phyloP scores from a whole-genome alignment of 768 basidiomycete genomes.

The Amanita exitialis region DNA sequence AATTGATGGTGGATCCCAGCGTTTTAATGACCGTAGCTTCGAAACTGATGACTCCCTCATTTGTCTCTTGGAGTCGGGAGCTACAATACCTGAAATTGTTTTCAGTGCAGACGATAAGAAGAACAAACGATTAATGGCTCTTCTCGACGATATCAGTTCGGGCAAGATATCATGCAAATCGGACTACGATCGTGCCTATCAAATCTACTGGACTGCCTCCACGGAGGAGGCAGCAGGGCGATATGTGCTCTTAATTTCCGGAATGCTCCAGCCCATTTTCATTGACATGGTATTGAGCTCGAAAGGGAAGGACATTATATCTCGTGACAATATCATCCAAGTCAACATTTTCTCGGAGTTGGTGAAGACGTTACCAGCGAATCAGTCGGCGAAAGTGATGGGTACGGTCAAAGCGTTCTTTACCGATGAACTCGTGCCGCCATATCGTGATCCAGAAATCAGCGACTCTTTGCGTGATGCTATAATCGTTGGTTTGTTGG shows the following conservation, averaged over 20 bases:
- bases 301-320: not conserved
- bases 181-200: not conserved
- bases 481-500: constrained; percentile 14
- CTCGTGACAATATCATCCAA: not conserved
- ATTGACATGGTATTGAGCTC: too few species aligned
- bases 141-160: not conserved
- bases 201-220: not conserved
- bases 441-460: constrained; percentile 11
- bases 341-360: constrained; percentile 6
- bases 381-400: constrained; percentile 17
- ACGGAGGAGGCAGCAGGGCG: not conserved
- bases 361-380: constrained; percentile 10
- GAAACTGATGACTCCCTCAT: too few species aligned
- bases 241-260: not conserved
- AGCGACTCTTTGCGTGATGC: constrained; percentile 16
- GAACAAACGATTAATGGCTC: not conserved
- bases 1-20: too few species aligned
- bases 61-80: too few species aligned
- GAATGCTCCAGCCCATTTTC: not conserved
- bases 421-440: constrained; percentile 5
- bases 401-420: constrained; percentile 10
- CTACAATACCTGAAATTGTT: too few species aligned
- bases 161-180: not conserved
- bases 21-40: too few species aligned
- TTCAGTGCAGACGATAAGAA: not conserved